These are phyloP conservation scores for Pisolithus microcarpus DNA, from an alignment of 768 basidiomycete genomes.

Conservation along the genomic window DNA sequence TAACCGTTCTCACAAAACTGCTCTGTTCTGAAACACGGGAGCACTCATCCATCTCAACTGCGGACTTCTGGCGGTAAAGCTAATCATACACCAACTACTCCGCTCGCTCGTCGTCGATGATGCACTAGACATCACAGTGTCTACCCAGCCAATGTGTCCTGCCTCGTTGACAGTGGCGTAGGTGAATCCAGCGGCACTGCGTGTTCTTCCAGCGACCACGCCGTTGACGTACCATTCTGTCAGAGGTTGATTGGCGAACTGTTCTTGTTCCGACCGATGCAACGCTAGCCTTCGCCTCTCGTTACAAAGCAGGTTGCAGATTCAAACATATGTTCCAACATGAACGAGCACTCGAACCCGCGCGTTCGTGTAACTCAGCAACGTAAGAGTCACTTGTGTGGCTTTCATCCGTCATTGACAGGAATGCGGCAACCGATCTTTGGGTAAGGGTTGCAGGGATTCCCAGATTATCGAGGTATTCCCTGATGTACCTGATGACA, in stretches of 20 bases:
- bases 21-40: too few species aligned
- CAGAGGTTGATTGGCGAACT: constrained; percentile 42
- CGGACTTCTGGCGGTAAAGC: too few species aligned
- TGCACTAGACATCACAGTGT: constrained; percentile 10
- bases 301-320: constrained; percentile 76
- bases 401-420: constrained; percentile 32
- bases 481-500: constrained; percentile 41
- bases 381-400: constrained; percentile 30
- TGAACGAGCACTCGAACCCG: constrained; percentile 67
- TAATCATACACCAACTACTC: too few species aligned
- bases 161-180: constrained; percentile 62
- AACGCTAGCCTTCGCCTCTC: constrained; percentile 67
- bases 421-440: constrained; percentile 56
- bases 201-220: constrained; percentile 46
- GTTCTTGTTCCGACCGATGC: constrained; percentile 60
- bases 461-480: constrained; percentile 55
- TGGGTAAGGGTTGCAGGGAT: constrained; percentile 44
- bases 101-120: neutral
- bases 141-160: constrained; percentile 49
- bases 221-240: constrained; percentile 52
- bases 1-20: too few species aligned
- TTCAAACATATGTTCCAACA: constrained; percentile 72
- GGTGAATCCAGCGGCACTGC: constrained; percentile 53
- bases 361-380: constrained; percentile 60
- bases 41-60: too few species aligned